Base-by-base conservation (phyloP, 2,329 filamentous ascomycete species). In the Ophiostoma himal-ulmi region DNA sequence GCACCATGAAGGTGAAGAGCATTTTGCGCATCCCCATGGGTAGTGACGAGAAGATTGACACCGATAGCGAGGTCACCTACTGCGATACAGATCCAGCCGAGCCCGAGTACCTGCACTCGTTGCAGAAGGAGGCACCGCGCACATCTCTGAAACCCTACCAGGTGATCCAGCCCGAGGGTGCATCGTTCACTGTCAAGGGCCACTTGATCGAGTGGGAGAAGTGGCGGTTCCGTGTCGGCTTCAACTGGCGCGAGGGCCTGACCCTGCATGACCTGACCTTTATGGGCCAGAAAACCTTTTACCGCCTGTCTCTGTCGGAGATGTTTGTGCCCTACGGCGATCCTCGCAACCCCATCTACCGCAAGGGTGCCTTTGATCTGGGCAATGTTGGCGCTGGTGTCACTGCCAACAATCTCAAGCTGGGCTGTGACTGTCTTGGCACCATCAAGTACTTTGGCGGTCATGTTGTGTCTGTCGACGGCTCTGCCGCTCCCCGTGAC, bases 331-430 rank as follows among this genome's bases (percentile, higher is more conserved):
- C 73, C 14, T 92, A 91, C 73, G 88, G 82, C 3, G 89, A 91
- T 74, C 87, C 87, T 0, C 84, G 89, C 1, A 80, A 83, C 0
- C 89, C 89, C 0, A 91, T 86, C 76, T 87, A 89, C 69, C 84
- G 89, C 60, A 92, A 92, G 77, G 86, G 89, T 69, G 89, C 89
- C 0, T 91, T 92, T 74, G 89, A 92, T 74, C 86, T 92, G 72
- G 90, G 90, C 8, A 89, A 92, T 71, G 87, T 85, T 11, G 89
- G 89, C 5, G 86, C 87, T 34, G 90, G 90, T 1, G 83, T 86
- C 67, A 86, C 84, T 67, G 87, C 88, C 20, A 92, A 92, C 77
- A 90, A 90, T 71, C 82, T 93, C 1, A 80, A 82, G 11, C 82
- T 91, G 0, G 89, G 89, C 17, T 91, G 89, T 69, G 89, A 91